Evolutionary conservation across 129 eudicot species (phyloP), one percentile per base, ranked within the genome.

Genomic region (Flaveria bidentis): DNA sequence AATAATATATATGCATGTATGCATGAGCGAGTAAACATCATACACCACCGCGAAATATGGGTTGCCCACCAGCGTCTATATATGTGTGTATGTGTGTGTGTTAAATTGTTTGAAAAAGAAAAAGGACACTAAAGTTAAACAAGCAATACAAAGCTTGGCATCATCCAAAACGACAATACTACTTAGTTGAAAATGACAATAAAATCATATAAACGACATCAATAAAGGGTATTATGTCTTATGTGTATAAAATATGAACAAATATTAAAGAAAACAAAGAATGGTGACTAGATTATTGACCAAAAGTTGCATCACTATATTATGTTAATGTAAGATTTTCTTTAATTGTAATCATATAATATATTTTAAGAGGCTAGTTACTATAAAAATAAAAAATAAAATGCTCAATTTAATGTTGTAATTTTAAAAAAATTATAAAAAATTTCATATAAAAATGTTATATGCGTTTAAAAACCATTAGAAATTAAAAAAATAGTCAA

Each of bases 191-290:
- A 61, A 60, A 62, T 71, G 77, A 71, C 71, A 42, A 42, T 44
- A 55, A 41, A 58, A 55, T 57, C 69, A 58, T 23, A 69, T 18
- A 71, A 61, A 60, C 64, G 70, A 60, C 66, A 60, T 52, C 72
- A 49, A 46, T 60, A 78, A 78, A 78, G 77, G 72, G 17, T 61
- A 58, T 61, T 20, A 47, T 78, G 82, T 71, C 82, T 49, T 69
- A 26, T 57, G 51, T 69, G 76, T n/a, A n/a, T 55, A 42, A 44
- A 71, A 30, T 41, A 78, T 2, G 20, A 2, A 23, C 55, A 36
- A 42, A 77, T 33, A 45, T 5, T 9, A 15, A 69, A 44, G 26
- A 56, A 78, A 78, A 10, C 69, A 22, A 26, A 56, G 39, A 61
- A 42, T 13, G 70, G 62, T 78, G 76, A 78, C 70, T 78, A 69